These are phyloP conservation scores for Fusarium humuli DNA, from an alignment of 2,329 filamentous ascomycete genomes.

Conservation along the genomic window DNA sequence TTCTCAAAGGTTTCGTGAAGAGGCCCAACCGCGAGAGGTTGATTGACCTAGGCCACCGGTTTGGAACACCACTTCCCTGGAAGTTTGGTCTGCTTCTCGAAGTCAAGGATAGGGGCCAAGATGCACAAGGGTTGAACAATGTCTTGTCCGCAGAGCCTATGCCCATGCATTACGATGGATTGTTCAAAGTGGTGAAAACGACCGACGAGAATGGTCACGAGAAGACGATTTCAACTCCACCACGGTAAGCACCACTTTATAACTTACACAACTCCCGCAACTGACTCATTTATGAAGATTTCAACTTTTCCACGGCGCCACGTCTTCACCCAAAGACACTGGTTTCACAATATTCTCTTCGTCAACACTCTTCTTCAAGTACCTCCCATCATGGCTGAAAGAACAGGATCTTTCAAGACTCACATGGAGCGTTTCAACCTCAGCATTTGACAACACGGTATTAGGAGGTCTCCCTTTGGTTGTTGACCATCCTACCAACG, in stretches of 20 bases:
- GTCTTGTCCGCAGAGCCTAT: slow-evolving; percentile 66
- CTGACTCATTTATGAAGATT: slow-evolving; percentile 50
- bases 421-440: slow-evolving; percentile 63
- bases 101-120: slow-evolving; percentile 61
- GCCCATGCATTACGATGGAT: slow-evolving; percentile 68
- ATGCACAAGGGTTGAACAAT: slow-evolving; percentile 61
- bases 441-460: slow-evolving; percentile 58
- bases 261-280: background rate
- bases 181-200: slow-evolving; percentile 64
- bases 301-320: slow-evolving; percentile 64
- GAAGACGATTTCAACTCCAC: slow-evolving; percentile 57
- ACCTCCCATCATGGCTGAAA: slow-evolving; percentile 55
- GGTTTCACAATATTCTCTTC: slow-evolving; percentile 67
- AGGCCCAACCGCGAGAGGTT: slow-evolving; percentile 59
- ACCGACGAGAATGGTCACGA: slow-evolving; percentile 54
- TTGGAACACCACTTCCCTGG: slow-evolving; percentile 63
- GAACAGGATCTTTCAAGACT: slow-evolving; percentile 53
- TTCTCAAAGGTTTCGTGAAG: slow-evolving; percentile 64
- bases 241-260: slow-evolving; percentile 49
- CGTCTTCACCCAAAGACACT: slow-evolving; percentile 60
- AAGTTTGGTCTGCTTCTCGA: slow-evolving; percentile 64
- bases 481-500: slow-evolving; percentile 58
- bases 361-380: slow-evolving; percentile 61
- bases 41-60: slow-evolving; percentile 58
- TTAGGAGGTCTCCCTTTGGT: slow-evolving; percentile 60